These are phyloP conservation scores for Komagataella ulmi DNA, from an alignment of 805 yeast species.

Conservation along the genomic window DNA sequence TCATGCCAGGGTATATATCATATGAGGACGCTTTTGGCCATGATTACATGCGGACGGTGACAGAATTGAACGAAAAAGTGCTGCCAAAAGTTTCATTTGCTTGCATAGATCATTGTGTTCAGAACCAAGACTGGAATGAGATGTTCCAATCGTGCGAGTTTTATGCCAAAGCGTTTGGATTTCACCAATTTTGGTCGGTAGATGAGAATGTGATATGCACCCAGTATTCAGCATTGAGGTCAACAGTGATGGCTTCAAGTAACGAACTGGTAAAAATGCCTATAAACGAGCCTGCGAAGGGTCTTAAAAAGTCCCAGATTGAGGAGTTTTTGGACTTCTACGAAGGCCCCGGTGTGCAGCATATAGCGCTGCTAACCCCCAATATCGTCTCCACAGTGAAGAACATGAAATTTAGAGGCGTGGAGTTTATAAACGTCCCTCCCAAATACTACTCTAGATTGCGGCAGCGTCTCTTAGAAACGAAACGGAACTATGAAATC, in stretches of 20 bases:
- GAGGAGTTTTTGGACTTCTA: constrained; percentile 70
- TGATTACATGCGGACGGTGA: neutral
- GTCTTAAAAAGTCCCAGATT: constrained; percentile 56
- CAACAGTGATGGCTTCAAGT: constrained; percentile 65
- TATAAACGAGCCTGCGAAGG: constrained; percentile 71
- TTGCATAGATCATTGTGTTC: constrained; percentile 69
- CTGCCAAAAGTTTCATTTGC: constrained; percentile 25
- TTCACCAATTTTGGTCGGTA: constrained; percentile 75
- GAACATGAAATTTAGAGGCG: constrained; percentile 45
- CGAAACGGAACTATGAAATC: constrained; percentile 24
- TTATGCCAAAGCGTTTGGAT: constrained; percentile 54
- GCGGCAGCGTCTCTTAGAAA: constrained; percentile 27
- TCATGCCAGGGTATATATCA: constrained; percentile 34
- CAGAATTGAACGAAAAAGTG: constrained; percentile 1
- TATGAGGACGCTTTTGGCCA: constrained; percentile 2
- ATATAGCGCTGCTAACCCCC: constrained; percentile 55
- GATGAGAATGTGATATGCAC: constrained; percentile 70
- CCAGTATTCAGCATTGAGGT: constrained; percentile 51
- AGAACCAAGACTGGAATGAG: constrained; percentile 59
- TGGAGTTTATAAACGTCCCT: constrained; percentile 55
- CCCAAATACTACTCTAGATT: constrained; percentile 41
- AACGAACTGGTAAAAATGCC: constrained; percentile 66
- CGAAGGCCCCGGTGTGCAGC: constrained; percentile 79
- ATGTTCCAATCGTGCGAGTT: constrained; percentile 45
- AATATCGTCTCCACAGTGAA: constrained; percentile 46